Base-by-base conservation (phyloP, 345 rosid species). In the Corymbia maculata region DNA sequence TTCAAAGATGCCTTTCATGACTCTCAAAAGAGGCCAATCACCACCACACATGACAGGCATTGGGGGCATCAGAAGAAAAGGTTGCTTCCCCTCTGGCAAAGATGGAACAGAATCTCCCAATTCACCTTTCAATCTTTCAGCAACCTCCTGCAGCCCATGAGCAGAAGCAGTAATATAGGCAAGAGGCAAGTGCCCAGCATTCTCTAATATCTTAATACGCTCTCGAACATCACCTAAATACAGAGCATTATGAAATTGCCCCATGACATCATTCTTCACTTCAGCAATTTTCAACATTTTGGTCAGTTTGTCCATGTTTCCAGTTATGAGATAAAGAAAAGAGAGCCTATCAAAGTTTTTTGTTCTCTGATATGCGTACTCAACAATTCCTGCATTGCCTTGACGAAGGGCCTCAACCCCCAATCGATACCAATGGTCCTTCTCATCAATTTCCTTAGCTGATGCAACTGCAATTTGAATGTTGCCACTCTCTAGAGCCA, bases 11-110 rank as follows among this genome's bases (percentile, higher is more conserved):
- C 99, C 99, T 93, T 93, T 95, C 95, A 95, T 92, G 86, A 96
- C 99, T 92, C 99, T 94, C 52, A 97, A 92, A 88, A 97, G 97
- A 13, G 99, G 99, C 99, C 99, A 97, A 92, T 97, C 99, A 92
- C 96, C 96, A 82, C 97, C 97, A 89, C 95, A 91, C 87, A 94
- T 90, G 32, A 97, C 87, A 3, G 99, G 99, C 49, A 94, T 26
- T 4, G 99, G 98, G 32, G 99, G 98, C 93, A 94, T 93, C 87
- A 97, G 92, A 88, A 97, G 96, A 61, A 96, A 95, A 3, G 95
- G 93, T 86, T 70, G 86, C 92, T 95, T 96, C 42, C 95, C 98
- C 92, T 94, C 93, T 2, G 99, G 97, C 88, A 96, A 89, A n/a
- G 94, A 86, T 13, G 99, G 99, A 87, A 95, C 87, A 89, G 94